phyloP scores from a whole-genome alignment of 140 eudicot species.

The Ambrosia hybrid region DNA sequence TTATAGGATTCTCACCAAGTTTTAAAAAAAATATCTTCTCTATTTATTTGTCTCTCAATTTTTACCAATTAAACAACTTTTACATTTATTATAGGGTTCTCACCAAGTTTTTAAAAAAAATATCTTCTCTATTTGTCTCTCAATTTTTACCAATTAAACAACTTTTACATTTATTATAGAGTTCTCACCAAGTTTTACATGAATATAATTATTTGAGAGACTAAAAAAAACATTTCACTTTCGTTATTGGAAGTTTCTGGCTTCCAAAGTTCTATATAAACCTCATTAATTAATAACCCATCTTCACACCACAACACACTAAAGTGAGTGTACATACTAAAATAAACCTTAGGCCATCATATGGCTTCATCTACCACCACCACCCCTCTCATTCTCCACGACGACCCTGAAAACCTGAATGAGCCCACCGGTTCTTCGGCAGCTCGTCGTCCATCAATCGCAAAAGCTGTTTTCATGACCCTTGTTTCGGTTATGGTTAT shows the following conservation, averaged over 20 bases:
- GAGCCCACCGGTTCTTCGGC: slow-evolving; percentile 28
- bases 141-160: background rate
- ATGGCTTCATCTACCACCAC: slow-evolving; percentile 37
- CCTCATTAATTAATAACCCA: slow-evolving; percentile 1
- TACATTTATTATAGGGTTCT: too few species aligned
- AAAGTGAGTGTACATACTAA: slow-evolving; percentile 5
- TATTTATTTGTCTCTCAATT: too few species aligned
- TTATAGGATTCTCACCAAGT: too few species aligned
- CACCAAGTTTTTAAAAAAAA: too few species aligned
- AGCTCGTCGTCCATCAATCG: slow-evolving; percentile 24
- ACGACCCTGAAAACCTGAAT: slow-evolving; percentile 25
- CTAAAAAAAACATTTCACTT: slow-evolving; percentile 11
- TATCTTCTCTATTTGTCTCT: background rate
- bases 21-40: too few species aligned
- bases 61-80: too few species aligned
- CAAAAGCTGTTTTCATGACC: slow-evolving; percentile 38
- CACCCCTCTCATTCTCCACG: slow-evolving; percentile 31
- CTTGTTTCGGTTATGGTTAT: slow-evolving; percentile 31
- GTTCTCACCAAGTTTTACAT: background rate
- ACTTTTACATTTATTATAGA: too few species aligned
- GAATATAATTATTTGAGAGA: background rate
- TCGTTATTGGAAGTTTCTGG: background rate
- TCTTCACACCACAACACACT: slow-evolving; percentile 23
- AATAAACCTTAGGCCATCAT: background rate
- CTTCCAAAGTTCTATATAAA: slow-evolving; percentile 31